Conservation (phyloP, 1,284 basidiomycete genomes). For the Thecaphora thlaspeos region DNA sequence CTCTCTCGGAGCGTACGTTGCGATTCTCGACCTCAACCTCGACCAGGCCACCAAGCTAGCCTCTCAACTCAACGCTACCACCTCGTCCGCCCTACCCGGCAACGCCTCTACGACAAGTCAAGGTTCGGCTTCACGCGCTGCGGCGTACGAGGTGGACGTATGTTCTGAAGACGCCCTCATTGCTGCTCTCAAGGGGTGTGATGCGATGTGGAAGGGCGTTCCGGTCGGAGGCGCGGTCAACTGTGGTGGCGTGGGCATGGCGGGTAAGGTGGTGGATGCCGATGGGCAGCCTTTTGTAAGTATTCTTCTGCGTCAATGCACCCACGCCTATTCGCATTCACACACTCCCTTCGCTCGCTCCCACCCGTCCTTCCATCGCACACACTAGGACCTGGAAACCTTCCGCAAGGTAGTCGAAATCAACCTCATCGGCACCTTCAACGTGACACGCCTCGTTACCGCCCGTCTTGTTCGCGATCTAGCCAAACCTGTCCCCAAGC, state of each 20-base stretch:
- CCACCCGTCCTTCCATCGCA: no score
- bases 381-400: conserved; percentile 44
- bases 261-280: conserved; percentile 51
- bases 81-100: no score
- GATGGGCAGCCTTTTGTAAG: conserved; percentile 50
- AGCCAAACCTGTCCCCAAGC: conserved; percentile 26
- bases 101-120: no score
- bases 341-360: neutral
- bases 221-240: conserved; percentile 56
- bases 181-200: conserved; percentile 37
- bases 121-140: conserved; percentile 9
- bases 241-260: conserved; percentile 57
- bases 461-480: conserved; percentile 46
- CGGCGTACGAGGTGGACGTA: conserved; percentile 49
- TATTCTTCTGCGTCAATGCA: no score
- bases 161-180: conserved; percentile 44
- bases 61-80: neutral
- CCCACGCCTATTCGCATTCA: no score
- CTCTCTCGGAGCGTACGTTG: conserved; percentile 41
- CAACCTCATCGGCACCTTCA: conserved; percentile 55
- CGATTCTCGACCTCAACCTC: conserved; percentile 48
- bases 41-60: conserved; percentile 20
- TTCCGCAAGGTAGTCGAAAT: conserved; percentile 52
- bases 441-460: conserved; percentile 56
- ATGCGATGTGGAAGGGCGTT: conserved; percentile 30